phyloP scores from a whole-genome alignment of 2,329 filamentous ascomycete species.

The Emmonsiellopsis sp. region DNA sequence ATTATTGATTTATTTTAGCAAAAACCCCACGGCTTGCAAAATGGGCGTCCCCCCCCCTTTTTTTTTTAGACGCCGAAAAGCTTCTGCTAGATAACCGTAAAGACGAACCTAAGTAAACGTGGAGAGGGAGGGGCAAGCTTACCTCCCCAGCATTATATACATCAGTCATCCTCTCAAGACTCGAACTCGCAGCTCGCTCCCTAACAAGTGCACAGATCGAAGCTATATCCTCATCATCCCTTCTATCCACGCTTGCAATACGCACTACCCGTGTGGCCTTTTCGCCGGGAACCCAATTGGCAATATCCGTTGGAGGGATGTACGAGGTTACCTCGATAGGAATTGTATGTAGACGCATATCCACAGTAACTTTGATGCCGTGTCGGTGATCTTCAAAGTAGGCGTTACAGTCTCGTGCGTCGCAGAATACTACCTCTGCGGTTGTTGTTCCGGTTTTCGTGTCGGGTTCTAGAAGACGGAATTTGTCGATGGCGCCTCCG shows the following conservation, averaged over 20 bases:
- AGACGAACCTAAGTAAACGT: not conserved
- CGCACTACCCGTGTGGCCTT: conserved; percentile 39
- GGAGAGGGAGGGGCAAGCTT: conserved; percentile 15
- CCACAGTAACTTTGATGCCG: conserved; percentile 25
- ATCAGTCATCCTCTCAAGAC: conserved; percentile 37
- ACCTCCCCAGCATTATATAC: conserved; percentile 32
- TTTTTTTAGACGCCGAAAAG: not conserved
- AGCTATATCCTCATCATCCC: conserved; percentile 24
- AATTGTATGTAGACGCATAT: conserved; percentile 20
- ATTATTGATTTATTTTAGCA: not conserved
- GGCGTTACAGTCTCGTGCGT: conserved; percentile 22
- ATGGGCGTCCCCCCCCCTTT: no score
- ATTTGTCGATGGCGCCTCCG: conserved; percentile 28
- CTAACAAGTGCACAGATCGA: conserved; percentile 28
- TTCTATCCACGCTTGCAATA: conserved; percentile 30
- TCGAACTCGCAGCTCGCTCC: conserved; percentile 25
- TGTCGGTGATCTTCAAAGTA: conserved; percentile 28
- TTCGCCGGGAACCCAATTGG: conserved; percentile 32
- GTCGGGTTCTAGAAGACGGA: conserved; percentile 13
- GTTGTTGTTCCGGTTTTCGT: conserved; percentile 9
- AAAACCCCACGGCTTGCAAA: not conserved
- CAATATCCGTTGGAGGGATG: conserved; percentile 20
- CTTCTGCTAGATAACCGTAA: no score
- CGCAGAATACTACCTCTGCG: conserved; percentile 28
- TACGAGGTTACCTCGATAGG: conserved; percentile 30